Evolutionary conservation across 108 stramenopile species (phyloP).

Genomic region (Schizochytrium sp.): DNA sequence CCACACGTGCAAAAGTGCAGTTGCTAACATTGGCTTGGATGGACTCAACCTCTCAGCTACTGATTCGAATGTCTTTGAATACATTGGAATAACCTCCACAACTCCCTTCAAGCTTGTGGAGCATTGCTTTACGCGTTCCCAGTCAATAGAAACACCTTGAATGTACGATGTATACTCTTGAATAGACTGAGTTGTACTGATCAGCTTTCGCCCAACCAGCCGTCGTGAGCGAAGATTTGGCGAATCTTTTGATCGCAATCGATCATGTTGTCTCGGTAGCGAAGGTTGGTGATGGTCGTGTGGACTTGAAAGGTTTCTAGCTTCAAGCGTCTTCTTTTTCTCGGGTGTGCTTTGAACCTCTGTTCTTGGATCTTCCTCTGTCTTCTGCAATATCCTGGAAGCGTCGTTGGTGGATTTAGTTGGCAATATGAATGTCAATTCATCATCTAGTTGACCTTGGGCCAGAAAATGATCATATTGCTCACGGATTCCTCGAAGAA

Average conservation of each 20-base stretch:
- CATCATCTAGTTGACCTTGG: not conserved
- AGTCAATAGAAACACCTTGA: not conserved
- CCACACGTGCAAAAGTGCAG: not conserved
- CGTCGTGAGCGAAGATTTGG: too few relatives aligned
- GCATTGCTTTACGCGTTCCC: conserved; percentile 29
- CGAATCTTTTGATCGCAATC: too few relatives aligned
- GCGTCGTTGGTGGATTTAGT: not conserved
- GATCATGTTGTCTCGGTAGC: too few relatives aligned
- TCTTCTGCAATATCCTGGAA: not conserved
- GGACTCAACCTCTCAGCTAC: conserved; percentile 2
- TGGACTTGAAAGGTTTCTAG: too few relatives aligned
- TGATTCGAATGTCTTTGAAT: conserved; percentile 10
- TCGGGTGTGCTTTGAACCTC: not conserved
- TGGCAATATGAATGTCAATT: not conserved
- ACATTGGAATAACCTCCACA: conserved; percentile 22
- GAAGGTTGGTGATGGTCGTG: too few relatives aligned
- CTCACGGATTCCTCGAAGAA: conserved; percentile 10
- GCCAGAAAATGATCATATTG: not conserved
- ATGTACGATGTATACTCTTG: too few relatives aligned
- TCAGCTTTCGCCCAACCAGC: too few relatives aligned
- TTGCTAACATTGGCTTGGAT: not conserved
- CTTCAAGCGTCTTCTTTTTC: not conserved
- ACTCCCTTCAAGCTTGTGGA: not conserved
- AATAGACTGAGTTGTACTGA: too few relatives aligned
- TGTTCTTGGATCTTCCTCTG: not conserved